phyloP scores from a whole-genome alignment of 306 rosid genomes.

The Trifolium fragiferum region DNA sequence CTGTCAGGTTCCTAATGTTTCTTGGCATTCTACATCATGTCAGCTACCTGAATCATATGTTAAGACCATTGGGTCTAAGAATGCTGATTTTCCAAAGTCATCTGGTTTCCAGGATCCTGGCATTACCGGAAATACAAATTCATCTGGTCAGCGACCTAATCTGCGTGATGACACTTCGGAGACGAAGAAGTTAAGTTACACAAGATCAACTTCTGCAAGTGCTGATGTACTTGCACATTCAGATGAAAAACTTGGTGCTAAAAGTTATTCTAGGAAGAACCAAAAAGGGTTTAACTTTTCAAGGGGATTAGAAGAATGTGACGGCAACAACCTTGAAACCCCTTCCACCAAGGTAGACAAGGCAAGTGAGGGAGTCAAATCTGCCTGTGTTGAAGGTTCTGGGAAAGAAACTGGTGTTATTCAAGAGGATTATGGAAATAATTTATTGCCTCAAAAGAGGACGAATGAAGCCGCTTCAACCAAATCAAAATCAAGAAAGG shows the following conservation, averaged over 20 bases:
- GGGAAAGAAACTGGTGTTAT: conserved; percentile 41
- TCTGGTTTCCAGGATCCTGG: conserved; percentile 45
- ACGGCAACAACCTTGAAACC: conserved; percentile 44
- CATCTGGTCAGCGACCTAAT: conserved; percentile 37
- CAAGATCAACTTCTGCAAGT: conserved; percentile 47
- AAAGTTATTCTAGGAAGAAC: conserved; percentile 52
- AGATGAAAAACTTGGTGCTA: conserved; percentile 45
- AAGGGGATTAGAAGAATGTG: conserved; percentile 47
- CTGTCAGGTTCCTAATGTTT: conserved; percentile 21
- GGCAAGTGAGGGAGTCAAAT: conserved; percentile 40
- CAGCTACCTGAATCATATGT: conserved; percentile 37
- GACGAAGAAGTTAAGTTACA: conserved; percentile 45
- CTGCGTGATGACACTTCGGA: conserved; percentile 36
- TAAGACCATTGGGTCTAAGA: conserved; percentile 41
- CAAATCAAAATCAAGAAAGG: conserved; percentile 53
- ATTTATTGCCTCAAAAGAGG: conserved; percentile 58
- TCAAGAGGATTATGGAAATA: conserved; percentile 45
- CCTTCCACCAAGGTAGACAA: conserved; percentile 42
- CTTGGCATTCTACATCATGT: conserved; percentile 36
- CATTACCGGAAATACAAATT: conserved; percentile 30
- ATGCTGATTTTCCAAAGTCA: conserved; percentile 33
- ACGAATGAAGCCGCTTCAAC: conserved; percentile 47
- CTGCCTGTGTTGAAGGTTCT: conserved; percentile 48
- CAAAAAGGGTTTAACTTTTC: conserved; percentile 54
- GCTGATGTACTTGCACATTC: conserved; percentile 48